Base-by-base conservation (phyloP, 768 basidiomycete species). In the Leccinum truebloodii region DNA sequence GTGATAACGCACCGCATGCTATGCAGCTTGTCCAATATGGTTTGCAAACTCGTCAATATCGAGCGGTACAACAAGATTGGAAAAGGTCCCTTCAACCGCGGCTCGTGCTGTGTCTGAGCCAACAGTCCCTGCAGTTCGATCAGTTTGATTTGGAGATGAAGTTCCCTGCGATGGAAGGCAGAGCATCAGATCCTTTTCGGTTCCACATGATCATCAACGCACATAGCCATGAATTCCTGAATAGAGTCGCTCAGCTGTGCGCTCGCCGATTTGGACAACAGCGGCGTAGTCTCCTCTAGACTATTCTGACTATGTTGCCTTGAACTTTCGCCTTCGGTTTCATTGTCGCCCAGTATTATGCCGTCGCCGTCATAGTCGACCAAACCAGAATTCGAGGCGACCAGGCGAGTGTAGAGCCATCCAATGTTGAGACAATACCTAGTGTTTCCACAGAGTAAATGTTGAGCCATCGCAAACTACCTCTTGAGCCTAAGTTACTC, bases 1-100 rank as follows among this genome's bases (percentile, higher is more conserved):
- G 94, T 94, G 6, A 92, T 97, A n/a, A 98, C 95, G 71, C 94
- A 95, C 30, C 95, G 85, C 90, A 98, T 97, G 65, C 92, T 92
- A 72, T 98, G 97, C 59, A 99, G 75, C 69, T 84, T 88, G 68
- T 95, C 94, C 62, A 96, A 75, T 34, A 95, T 94, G 1, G 86
- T 86, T 72, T 96, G 93, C 63, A 94, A 68, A 66, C 90, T 90
- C 1, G 86, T 88, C 75, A 94, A 77, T 63, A 94, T 86, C 7
- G 88, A 86, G 13, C 92, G 87, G 68, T 98, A 99, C 9, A 95
- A 77, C 52, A 83, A 75, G 16, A 92, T 84, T 2, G 96, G 96
- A 76, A 98, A 98, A 0, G 95, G 94, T 0, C 97, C 97, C 71
- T 98, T 99, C 59, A 98, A 73, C 32, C 97, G 88, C 6, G 95